Base-by-base conservation (phyloP, 2,329 filamentous ascomycete genomes). In the Mariannaea sp. region DNA sequence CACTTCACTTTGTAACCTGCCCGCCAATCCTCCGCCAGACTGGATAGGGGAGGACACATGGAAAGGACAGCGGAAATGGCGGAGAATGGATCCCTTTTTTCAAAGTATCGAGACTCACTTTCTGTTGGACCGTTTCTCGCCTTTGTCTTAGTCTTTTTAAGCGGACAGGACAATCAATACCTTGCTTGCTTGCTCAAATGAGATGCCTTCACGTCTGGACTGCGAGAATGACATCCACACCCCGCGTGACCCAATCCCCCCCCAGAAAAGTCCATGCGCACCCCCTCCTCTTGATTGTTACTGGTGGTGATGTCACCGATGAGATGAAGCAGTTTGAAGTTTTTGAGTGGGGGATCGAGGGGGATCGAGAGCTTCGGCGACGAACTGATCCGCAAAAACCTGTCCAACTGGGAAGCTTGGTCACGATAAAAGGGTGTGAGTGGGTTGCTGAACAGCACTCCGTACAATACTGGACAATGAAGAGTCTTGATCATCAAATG, bases 251-350 rank as follows among this genome's bases (percentile, higher is more conserved):
- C 51, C 19, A 13, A 40, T 22, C 44, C 46, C 26, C 22, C 20
- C 27, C 42, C 29, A 26, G 12, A 39, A 35, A 40, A 27, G 50
- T 19, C 26, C 20, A 24, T 35, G 33, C 39, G 27, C 50, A 53
- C 32, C 46, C 24, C 36, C 9, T 27, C 39, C 17, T 41, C 30
- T 38, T 35, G 30, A 48, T 42, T 24, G 5, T 5, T 24, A 8
- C 22, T 24, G n/a, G n/a, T 29, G 24, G 43, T 53, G 49, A 53
- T 53, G 51, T 53, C 51, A 48, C 51, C 22, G 26, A n/a, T 5
- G 20, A 32, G 29, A 48, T 40, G 39, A 49, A 39, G 45, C 51
- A n/a, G 48, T 49, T 29, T 33, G 26, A 39, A 19, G 40, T 32
- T 17, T 27, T 44, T 39, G 39, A 32, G 38, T 39, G 26, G 7